A percentile compares a stretch with the other conserved stretches of the same genome.
Evolutionary conservation across 75 land plant genomes (phyloP).

Genomic region (Chamaecyparis obtusa): DNA sequence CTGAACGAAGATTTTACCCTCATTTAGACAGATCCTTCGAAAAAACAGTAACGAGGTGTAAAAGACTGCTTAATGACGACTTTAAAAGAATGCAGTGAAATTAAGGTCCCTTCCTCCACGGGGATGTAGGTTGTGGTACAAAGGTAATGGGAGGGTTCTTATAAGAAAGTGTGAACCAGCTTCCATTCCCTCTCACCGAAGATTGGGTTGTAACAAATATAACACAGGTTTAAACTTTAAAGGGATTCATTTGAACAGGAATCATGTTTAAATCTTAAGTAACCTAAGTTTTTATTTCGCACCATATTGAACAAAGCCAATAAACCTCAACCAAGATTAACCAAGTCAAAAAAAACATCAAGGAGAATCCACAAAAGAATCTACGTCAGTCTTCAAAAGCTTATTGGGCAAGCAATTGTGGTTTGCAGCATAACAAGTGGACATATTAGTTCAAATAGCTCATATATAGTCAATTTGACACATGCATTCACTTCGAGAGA

Average conservation of each 20-base stretch:
- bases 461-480: neutral
- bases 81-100: neutral
- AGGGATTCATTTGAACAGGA: neutral
- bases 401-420: neutral
- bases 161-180: neutral
- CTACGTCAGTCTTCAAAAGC: neutral
- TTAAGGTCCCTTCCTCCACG: neutral
- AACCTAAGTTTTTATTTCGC: neutral
- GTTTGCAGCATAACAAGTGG: neutral
- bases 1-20: neutral
- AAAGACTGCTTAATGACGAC: neutral
- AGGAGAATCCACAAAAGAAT: neutral
- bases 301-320: neutral
- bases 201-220: neutral
- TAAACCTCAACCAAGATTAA: neutral
- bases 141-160: neutral
- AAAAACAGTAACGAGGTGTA: neutral
- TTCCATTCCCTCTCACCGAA: neutral
- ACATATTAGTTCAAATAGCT: neutral
- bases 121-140: neutral
- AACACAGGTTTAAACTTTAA: neutral
- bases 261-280: neutral
- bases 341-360: neutral
- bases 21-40: neutral
- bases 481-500: neutral